phyloP scores from a whole-genome alignment of 2,329 filamentous ascomycete species.

The Lasiodiplodia sp. region DNA sequence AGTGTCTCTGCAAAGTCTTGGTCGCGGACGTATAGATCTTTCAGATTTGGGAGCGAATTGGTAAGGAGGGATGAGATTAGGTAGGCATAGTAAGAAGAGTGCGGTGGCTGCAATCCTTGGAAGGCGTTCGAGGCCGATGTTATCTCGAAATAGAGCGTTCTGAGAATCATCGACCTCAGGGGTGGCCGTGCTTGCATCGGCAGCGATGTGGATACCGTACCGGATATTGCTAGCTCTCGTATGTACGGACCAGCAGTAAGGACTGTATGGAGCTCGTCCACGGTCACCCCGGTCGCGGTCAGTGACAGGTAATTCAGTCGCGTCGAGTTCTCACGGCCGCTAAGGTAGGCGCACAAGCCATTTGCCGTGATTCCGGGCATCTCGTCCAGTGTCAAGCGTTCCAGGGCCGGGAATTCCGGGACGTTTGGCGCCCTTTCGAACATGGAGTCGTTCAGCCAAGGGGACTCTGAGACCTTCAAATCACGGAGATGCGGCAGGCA shows the following conservation, averaged over 20 bases:
- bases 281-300: slow-evolving; percentile 71
- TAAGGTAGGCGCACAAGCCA: slow-evolving; percentile 75
- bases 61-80: slow-evolving; percentile 82
- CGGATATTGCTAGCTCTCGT: slow-evolving; percentile 64
- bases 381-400: slow-evolving; percentile 75
- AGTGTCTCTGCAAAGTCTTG: slow-evolving; percentile 82
- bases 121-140: slow-evolving; percentile 66
- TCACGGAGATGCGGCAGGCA: slow-evolving; percentile 73
- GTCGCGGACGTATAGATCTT: slow-evolving; percentile 84
- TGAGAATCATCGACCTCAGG: slow-evolving; percentile 72
- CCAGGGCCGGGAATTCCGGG: slow-evolving; percentile 76
- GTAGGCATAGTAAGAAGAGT: slow-evolving; percentile 79
- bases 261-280: slow-evolving; percentile 67
- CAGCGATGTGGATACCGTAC: slow-evolving; percentile 64
- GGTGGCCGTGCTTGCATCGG: slow-evolving; percentile 66
- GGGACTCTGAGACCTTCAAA: slow-evolving; percentile 74
- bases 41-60: slow-evolving; percentile 75
- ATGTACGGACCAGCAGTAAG: slow-evolving; percentile 65
- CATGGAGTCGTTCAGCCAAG: slow-evolving; percentile 77
- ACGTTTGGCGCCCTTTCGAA: slow-evolving; percentile 71
- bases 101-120: slow-evolving; percentile 60
- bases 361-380: slow-evolving; percentile 74
- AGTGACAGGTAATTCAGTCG: slow-evolving; percentile 70
- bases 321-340: slow-evolving; percentile 59
- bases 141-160: slow-evolving; percentile 83